These are phyloP conservation scores for Clausena lansium DNA, from an alignment of 345 rosid species.

Conservation along the genomic window DNA sequence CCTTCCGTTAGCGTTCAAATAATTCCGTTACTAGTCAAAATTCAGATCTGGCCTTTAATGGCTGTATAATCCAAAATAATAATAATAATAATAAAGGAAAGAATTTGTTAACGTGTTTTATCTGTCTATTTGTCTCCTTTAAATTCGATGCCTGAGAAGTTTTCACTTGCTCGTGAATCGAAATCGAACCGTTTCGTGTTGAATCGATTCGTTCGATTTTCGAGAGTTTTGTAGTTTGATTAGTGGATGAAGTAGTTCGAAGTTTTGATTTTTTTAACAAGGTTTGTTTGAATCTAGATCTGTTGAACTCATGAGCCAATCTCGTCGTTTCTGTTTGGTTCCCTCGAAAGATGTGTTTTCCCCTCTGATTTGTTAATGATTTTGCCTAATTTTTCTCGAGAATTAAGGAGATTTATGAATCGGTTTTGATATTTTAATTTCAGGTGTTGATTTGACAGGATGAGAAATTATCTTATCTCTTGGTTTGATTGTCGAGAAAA, in stretches of 20 bases:
- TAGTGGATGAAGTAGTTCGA: background rate
- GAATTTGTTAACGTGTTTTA: background rate
- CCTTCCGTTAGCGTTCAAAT: background rate
- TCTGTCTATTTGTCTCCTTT: background rate
- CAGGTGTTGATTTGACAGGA: no score
- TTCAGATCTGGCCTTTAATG: conserved; percentile 27
- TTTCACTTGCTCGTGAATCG: background rate
- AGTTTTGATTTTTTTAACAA: background rate
- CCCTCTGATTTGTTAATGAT: background rate
- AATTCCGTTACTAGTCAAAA: background rate
- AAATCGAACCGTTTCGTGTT: background rate
- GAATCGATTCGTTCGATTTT: background rate
- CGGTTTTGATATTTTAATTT: background rate
- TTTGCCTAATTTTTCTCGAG: background rate
- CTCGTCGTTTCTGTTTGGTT: conserved; percentile 13
- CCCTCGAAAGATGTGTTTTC: background rate
- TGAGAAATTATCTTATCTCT: no score
- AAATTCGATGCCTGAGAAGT: background rate
- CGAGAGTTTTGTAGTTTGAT: background rate
- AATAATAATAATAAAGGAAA: background rate
- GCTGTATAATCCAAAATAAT: conserved; percentile 10
- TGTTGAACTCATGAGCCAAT: background rate
- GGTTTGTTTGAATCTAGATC: conserved; percentile 28
- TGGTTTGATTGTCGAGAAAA: background rate
- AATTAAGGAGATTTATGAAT: background rate